These are phyloP conservation scores for Chaetomium strumarium DNA, from an alignment of 2,329 filamentous ascomycete species.

Conservation along the genomic window DNA sequence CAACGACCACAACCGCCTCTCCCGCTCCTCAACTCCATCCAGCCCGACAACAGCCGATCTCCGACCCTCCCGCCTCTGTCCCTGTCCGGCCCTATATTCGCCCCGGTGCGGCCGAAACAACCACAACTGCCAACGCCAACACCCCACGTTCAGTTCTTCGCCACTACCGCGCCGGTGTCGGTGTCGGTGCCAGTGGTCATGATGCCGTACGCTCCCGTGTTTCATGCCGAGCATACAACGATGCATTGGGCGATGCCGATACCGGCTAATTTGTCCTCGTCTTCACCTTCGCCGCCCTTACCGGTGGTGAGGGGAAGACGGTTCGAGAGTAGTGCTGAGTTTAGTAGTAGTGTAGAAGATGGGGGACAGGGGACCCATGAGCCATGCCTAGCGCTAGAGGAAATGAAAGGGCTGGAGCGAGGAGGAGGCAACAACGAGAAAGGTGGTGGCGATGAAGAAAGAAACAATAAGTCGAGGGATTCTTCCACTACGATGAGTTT, in stretches of 20 bases:
- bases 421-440: not conserved
- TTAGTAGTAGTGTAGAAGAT: not conserved
- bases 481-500: not conserved
- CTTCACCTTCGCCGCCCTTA: not conserved
- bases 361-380: not conserved
- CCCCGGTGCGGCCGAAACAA: not conserved
- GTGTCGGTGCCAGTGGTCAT: conserved; percentile 16
- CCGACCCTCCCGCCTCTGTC: not conserved
- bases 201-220: conserved; percentile 19
- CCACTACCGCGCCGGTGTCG: conserved; percentile 3
- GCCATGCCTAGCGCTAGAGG: not conserved
- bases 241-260: too few species aligned
- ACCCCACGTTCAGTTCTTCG: conserved; percentile 19
- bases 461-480: not conserved
- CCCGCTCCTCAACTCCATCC: not conserved
- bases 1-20: conserved; percentile 12
- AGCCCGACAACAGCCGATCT: conserved; percentile 5
- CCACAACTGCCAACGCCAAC: not conserved
- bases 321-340: not conserved
- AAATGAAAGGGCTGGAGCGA: too few species aligned
- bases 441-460: not conserved
- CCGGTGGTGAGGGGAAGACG: not conserved
- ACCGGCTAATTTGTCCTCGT: not conserved
- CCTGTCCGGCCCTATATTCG: not conserved
- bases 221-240: conserved; percentile 5